These are phyloP conservation scores for Termitomyces sp. DNA, from an alignment of 768 basidiomycete species.

Conservation along the genomic window DNA sequence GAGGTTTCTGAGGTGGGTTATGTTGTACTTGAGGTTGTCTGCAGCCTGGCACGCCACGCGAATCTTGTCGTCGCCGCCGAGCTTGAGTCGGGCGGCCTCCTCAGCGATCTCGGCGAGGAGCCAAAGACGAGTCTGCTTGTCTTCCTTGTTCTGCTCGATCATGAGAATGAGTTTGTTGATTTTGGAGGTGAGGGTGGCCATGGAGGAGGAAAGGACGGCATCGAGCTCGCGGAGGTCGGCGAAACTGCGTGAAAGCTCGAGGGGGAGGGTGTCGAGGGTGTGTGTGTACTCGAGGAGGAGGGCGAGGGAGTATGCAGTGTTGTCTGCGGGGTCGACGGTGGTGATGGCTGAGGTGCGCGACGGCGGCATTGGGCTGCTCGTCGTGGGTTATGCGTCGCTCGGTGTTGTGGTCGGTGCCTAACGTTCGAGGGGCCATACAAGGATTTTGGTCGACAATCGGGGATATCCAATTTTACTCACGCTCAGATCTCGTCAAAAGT, in stretches of 20 bases:
- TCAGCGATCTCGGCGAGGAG: slow-evolving; percentile 92
- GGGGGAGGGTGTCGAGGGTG: slow-evolving; percentile 88
- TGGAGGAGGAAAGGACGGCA: slow-evolving; percentile 90
- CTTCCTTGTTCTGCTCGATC: slow-evolving; percentile 60
- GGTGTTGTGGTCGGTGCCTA: not conserved
- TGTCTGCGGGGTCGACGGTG: slow-evolving; percentile 25
- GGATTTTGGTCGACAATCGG: slow-evolving; percentile 7
- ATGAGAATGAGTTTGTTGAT: slow-evolving; percentile 71
- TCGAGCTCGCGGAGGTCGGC: slow-evolving; percentile 98
- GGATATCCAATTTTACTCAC: slow-evolving; percentile 19
- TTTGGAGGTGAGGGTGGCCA: slow-evolving; percentile 76
- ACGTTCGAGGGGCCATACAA: not conserved
- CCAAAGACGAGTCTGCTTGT: slow-evolving; percentile 75
- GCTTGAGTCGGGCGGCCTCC: slow-evolving; percentile 85
- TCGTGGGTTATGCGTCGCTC: not conserved
- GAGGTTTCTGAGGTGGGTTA: slow-evolving; percentile 56
- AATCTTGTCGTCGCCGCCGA: slow-evolving; percentile 98
- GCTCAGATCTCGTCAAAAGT: slow-evolving; percentile 7
- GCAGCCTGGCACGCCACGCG: slow-evolving; percentile 89
- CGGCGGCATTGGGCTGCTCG: slow-evolving; percentile 29
- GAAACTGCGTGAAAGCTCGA: slow-evolving; percentile 91
- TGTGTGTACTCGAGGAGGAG: slow-evolving; percentile 85
- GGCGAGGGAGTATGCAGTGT: slow-evolving; percentile 58
- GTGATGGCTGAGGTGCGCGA: slow-evolving; percentile 21
- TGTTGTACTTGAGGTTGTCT: slow-evolving; percentile 75